Conservation (phyloP, 2,329 filamentous ascomycete species). For the Beauveria asiatica region DNA sequence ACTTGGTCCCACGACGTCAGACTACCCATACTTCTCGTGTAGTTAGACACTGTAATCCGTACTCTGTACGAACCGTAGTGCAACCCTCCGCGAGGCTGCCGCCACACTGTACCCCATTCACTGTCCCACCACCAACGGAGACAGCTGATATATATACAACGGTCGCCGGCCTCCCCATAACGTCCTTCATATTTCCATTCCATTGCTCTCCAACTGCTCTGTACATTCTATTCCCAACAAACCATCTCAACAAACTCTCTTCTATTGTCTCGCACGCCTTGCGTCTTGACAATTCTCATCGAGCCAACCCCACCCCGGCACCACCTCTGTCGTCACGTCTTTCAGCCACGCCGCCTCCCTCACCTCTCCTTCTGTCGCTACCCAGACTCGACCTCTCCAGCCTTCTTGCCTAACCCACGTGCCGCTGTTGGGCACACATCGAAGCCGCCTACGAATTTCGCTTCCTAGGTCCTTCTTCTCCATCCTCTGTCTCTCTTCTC, state of each 20-base stretch:
- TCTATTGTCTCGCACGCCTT: not conserved
- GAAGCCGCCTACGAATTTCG: not conserved
- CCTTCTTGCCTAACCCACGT: constrained; percentile 3
- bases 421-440: not conserved
- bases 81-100: not conserved
- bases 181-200: not conserved
- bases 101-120: not conserved
- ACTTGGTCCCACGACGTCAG: constrained; percentile 1
- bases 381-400: not conserved
- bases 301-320: not conserved
- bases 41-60: not conserved
- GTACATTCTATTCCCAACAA: not conserved
- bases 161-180: not conserved
- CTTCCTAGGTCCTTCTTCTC: not conserved
- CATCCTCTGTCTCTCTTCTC: not conserved
- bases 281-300: not conserved
- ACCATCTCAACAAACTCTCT: not conserved
- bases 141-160: not conserved
- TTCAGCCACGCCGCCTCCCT: not conserved
- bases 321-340: constrained; percentile 6
- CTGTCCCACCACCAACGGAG: not conserved
- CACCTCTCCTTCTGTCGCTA: not conserved
- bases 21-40: not conserved
- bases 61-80: not conserved
- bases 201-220: not conserved